Evolutionary conservation across 345 rosid species (phyloP).

Genomic region (Eucalyptus marginata): DNA sequence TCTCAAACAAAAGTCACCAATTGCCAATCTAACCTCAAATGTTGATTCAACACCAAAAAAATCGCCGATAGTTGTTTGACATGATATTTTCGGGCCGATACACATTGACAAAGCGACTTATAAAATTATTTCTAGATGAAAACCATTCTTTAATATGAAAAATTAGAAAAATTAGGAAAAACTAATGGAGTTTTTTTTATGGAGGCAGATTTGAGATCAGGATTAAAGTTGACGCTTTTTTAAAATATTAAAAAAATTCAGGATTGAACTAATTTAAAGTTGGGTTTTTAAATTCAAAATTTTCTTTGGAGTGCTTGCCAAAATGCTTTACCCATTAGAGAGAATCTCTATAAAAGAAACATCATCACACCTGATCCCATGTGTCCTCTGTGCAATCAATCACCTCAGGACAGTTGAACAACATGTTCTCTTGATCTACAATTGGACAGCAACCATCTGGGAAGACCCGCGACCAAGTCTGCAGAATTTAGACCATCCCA

Average conservation of each 20-base stretch:
- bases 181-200: rapidly evolving
- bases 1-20: neutral
- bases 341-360: no score
- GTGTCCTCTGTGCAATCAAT: no score
- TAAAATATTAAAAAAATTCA: no score
- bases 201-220: neutral
- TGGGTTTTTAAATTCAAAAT: neutral
- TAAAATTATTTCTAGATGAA: neutral
- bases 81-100: neutral
- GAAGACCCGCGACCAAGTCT: no score
- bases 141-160: neutral
- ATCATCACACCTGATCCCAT: no score
- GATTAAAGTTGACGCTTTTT: neutral
- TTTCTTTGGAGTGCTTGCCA: no score
- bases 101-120: rapidly evolving
- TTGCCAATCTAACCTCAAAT: neutral
- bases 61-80: neutral
- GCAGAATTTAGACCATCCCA: no score
- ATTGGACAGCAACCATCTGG: no score
- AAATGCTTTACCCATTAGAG: no score
- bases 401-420: no score
- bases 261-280: neutral
- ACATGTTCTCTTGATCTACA: no score
- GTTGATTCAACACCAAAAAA: neutral
- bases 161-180: neutral